A percentile compares a stretch with the other conserved stretches of the same genome.
phyloP scores from a whole-genome alignment of 257 asterid species.

The Jasminum sambac region DNA sequence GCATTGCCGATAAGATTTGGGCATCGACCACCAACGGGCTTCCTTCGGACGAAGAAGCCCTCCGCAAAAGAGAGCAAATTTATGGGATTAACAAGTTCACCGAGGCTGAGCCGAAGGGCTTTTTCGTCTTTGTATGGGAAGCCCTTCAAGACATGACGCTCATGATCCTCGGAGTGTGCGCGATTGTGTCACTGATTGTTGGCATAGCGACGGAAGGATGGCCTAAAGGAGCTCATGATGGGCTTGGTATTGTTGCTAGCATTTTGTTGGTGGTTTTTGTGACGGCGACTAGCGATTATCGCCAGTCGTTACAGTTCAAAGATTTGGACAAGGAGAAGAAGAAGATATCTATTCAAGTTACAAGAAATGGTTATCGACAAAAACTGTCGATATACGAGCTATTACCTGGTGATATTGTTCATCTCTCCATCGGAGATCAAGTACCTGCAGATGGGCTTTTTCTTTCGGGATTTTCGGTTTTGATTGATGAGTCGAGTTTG shows the following conservation, averaged over 20 bases:
- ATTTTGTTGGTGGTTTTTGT: constrained; percentile 77
- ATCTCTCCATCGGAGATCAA: constrained; percentile 83
- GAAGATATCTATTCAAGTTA: constrained; percentile 78
- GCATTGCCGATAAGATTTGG: constrained; percentile 58
- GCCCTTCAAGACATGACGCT: constrained; percentile 93
- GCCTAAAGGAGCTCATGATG: constrained; percentile 93
- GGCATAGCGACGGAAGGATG: constrained; percentile 92
- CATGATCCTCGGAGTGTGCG: constrained; percentile 87
- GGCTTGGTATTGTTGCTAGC: constrained; percentile 86
- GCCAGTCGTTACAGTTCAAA: constrained; percentile 78
- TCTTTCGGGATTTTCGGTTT: constrained; percentile 71
- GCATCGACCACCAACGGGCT: constrained; percentile 58
- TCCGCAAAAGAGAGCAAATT: constrained; percentile 49
- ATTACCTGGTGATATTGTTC: constrained; percentile 79
- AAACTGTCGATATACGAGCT: constrained; percentile 79
- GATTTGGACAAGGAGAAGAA: constrained; percentile 88
- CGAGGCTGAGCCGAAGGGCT: constrained; percentile 54
- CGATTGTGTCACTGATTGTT: constrained; percentile 68
- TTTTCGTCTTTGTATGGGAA: constrained; percentile 78
- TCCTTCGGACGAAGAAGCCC: constrained; percentile 40
- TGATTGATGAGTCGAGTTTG: constrained; percentile 78
- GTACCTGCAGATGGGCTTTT: constrained; percentile 91
- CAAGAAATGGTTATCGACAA: constrained; percentile 74
- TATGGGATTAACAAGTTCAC: constrained; percentile 71
- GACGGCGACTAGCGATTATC: constrained; percentile 83